These are phyloP conservation scores for Ochromonas danica DNA, from an alignment of 108 stramenopile genomes.

Conservation along the genomic window DNA sequence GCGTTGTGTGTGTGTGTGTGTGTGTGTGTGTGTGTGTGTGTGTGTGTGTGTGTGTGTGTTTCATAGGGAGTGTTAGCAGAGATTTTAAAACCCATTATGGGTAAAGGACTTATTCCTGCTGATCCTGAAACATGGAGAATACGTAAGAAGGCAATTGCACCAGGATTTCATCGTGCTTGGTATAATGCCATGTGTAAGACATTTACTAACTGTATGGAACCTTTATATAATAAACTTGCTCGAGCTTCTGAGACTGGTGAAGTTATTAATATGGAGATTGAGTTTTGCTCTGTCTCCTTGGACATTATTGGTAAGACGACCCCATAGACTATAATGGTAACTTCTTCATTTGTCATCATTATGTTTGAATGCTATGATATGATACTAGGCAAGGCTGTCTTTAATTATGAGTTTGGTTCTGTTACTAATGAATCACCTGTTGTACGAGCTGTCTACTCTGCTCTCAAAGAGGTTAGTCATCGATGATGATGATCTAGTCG, in stretches of 20 bases:
- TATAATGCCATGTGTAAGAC: slow-evolving; percentile 82
- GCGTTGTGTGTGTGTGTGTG: too few species aligned
- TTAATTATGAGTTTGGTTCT: slow-evolving; percentile 91
- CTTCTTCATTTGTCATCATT: too few species aligned
- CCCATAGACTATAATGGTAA: too few species aligned
- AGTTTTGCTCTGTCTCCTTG: slow-evolving; percentile 79
- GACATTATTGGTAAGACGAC: slow-evolving; percentile 96
- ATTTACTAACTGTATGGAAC: slow-evolving; percentile 81
- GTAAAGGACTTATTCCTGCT: slow-evolving; percentile 86
- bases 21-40: too few species aligned
- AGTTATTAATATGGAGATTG: slow-evolving; percentile 79
- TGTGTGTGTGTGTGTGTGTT: neutral
- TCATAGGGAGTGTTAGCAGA: slow-evolving; percentile 48
- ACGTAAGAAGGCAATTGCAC: slow-evolving; percentile 82
- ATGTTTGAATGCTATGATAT: too few species aligned
- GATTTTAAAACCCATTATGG: slow-evolving; percentile 62
- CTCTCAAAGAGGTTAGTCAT: slow-evolving; percentile 89
- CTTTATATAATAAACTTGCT: slow-evolving; percentile 68
- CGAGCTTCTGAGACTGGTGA: slow-evolving; percentile 55
- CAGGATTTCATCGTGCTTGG: slow-evolving; percentile 95
- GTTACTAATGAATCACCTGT: slow-evolving; percentile 79
- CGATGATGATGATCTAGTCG: too few species aligned
- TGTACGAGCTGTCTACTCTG: slow-evolving; percentile 84
- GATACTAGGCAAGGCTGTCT: slow-evolving; percentile 74
- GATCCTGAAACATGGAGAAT: slow-evolving; percentile 90